Conservation (phyloP, 257 asterid genomes). For the Verbena officinalis region DNA sequence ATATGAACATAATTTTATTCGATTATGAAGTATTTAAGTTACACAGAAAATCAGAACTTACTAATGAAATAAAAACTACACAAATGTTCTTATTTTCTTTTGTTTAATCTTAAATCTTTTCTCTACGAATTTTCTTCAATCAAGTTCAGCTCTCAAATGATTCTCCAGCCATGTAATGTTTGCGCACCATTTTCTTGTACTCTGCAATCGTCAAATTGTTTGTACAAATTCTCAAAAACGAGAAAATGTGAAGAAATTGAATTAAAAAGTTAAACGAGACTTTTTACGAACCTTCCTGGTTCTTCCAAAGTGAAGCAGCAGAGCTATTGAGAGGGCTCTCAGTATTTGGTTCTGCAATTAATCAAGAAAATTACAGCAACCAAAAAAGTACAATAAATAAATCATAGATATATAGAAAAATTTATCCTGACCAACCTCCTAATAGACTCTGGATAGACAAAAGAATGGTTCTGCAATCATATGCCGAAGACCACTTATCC, state of each 20-base stretch:
- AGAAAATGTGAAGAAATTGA: too few species aligned
- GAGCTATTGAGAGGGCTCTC: slow-evolving; percentile 76
- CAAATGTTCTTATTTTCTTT: not conserved
- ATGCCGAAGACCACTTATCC: slow-evolving; percentile 87
- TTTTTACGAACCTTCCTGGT: slow-evolving; percentile 52
- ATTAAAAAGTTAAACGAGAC: not conserved
- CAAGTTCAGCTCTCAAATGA: slow-evolving; percentile 46
- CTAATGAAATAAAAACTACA: not conserved
- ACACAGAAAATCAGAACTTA: not conserved
- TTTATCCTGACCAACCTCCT: slow-evolving; percentile 59
- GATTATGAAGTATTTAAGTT: not conserved
- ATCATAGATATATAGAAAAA: not conserved
- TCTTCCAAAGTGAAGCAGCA: slow-evolving; percentile 83
- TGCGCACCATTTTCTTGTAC: slow-evolving; percentile 63
- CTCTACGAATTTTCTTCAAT: slow-evolving; percentile 8
- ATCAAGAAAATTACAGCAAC: not conserved
- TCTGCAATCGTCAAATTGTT: too few species aligned
- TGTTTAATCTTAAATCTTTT: slow-evolving; percentile 13
- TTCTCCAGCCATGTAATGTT: slow-evolving; percentile 55
- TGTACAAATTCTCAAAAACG: not conserved
- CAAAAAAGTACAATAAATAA: not conserved
- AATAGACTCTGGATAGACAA: slow-evolving; percentile 70
- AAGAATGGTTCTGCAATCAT: slow-evolving; percentile 78
- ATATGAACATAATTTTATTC: slow-evolving; percentile 1
- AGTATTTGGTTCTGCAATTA: slow-evolving; percentile 60